Evolutionary conservation across 139 green algal genomes (phyloP), one percentile per base, ranked within the genome.

Genomic region (Chlorella sp.): DNA sequence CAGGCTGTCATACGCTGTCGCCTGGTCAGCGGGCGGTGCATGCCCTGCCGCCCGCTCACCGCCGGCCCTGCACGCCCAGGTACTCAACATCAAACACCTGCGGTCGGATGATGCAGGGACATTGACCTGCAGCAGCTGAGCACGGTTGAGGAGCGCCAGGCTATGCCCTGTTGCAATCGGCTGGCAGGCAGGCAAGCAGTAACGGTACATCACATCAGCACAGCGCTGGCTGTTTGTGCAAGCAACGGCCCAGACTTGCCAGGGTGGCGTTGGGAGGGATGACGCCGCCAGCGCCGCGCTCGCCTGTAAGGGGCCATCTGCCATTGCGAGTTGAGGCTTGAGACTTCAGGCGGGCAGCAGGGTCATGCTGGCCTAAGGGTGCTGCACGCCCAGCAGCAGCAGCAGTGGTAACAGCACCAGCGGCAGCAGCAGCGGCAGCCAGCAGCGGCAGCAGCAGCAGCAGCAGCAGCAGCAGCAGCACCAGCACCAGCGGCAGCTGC

Each of bases 221-320:
- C n/a, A n/a, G n/a, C n/a, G n/a, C n/a, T n/a, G n/a, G n/a, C n/a
- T n/a, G n/a, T n/a, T n/a, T n/a, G n/a, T n/a, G n/a, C n/a, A n/a
- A n/a, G n/a, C n/a, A n/a, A n/a, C n/a, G n/a, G n/a, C 12, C 3
- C 15, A 9, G 2, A 60, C 51, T 60, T 60, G 93, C 79, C 36
- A 98, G 90, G 4, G 86, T 91, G 15, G 94, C 88, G 64, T 95
- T 93, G n/a, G 94, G 90, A 7, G 95, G 95, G 38, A 98, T 98
- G 57, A 98, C 83, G 30, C 94, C 92, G 34, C 89, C 93, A 11
- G 90, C 95, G n/a, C 93, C 92, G 6, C 94, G 85, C 17, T 86
- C 26, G 2, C 95, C 94, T 84, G 63, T 41, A 64, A 15, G 15
- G 44, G 18, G 30, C 36, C 25, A 21, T 18, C 13, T 18, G 2